Conservation (phyloP, 208 protist species). For the Histomonas meleagridis region DNA sequence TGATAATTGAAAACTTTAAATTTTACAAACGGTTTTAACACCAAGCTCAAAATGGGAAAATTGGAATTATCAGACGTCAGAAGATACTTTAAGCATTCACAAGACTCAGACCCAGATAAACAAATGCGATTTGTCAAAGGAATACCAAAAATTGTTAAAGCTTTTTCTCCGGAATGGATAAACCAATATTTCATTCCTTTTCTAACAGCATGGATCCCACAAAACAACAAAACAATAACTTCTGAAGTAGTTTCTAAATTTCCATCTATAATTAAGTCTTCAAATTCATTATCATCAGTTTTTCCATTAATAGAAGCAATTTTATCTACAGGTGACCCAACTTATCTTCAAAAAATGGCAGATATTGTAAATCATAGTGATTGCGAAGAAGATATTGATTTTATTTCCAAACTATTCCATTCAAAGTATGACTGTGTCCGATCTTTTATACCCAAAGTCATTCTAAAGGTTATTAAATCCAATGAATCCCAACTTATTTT, state of each 20-base stretch:
- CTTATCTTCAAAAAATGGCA: not conserved
- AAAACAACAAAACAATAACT: constrained; percentile 1
- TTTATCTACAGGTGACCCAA: not conserved
- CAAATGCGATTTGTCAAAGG: too few species aligned
- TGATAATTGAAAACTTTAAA: too few species aligned
- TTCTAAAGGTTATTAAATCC: too few species aligned
- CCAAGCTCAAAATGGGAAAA: too few species aligned
- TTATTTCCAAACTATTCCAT: not conserved
- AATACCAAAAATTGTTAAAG: too few species aligned
- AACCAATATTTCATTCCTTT: not conserved
- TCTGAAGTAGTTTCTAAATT: not conserved
- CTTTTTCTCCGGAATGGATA: not conserved
- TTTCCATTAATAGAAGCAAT: not conserved
- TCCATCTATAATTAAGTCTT: not conserved
- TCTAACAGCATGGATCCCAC: not conserved
- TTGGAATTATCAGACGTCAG: too few species aligned
- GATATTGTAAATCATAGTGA: not conserved
- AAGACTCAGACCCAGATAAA: too few species aligned
- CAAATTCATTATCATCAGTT: not conserved
- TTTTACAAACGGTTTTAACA: too few species aligned
- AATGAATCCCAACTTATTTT: too few species aligned
- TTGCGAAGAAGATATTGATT: not conserved
- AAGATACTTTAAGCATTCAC: too few species aligned
- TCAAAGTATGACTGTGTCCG: not conserved
- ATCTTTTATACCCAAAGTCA: not conserved